Evolutionary conservation across 2,329 filamentous ascomycete genomes (phyloP).

Genomic region (Amauroascus verrucosus): DNA sequence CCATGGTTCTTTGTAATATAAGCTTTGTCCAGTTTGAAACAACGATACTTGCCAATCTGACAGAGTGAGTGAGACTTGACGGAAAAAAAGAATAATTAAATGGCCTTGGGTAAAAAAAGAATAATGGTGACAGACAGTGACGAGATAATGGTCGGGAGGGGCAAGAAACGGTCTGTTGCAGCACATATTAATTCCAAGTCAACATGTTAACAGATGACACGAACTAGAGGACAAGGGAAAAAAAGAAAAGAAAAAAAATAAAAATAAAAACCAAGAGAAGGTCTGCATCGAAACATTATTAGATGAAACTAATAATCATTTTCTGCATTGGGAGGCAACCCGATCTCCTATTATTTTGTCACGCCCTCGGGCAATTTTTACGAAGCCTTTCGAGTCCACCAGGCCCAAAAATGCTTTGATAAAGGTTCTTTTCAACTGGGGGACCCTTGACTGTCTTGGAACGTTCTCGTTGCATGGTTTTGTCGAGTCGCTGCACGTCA

Average conservation of each 20-base stretch:
- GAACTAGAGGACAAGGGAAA: neutral
- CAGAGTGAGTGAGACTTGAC: too few relatives aligned
- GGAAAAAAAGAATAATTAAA: too few relatives aligned
- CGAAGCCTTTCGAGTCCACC: neutral
- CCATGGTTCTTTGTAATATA: constrained; percentile 2
- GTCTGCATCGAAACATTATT: constrained; percentile 2
- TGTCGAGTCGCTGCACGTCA: constrained; percentile 4
- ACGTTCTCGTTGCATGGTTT: constrained; percentile 5
- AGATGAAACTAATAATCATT: constrained; percentile 4
- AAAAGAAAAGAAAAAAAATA: neutral
- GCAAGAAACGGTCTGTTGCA: neutral
- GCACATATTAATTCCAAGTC: neutral
- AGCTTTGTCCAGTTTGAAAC: neutral
- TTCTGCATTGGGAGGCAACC: neutral
- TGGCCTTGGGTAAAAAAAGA: neutral
- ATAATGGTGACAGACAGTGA: neutral
- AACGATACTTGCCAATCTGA: neutral
- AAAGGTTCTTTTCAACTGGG: neutral
- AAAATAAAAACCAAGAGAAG: neutral
- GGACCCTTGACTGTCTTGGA: constrained; percentile 9
- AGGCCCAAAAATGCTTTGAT: neutral
- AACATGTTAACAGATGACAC: neutral
- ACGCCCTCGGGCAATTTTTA: neutral
- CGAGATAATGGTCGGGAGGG: neutral
- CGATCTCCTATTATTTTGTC: neutral